A percentile compares a stretch with the other conserved stretches of the same genome.
Evolutionary conservation across 495 filamentous ascomycete species (phyloP).

Genomic region (Choiromyces venosus): DNA sequence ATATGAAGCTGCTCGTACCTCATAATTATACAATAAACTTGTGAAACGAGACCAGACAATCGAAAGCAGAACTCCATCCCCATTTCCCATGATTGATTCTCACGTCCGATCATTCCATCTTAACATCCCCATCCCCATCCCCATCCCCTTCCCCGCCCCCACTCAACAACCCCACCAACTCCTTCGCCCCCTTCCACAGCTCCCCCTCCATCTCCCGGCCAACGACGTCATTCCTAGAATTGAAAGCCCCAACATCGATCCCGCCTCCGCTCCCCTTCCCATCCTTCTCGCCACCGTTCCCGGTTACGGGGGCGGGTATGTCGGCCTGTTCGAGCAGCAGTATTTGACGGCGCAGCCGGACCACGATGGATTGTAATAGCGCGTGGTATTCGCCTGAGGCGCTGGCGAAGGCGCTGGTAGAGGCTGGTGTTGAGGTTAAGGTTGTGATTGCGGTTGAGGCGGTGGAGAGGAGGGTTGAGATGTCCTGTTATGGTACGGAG

Average conservation of each 20-base stretch:
- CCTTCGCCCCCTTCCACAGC: constrained; percentile 54
- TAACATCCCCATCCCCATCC: constrained; percentile 1
- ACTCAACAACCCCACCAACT: constrained; percentile 25
- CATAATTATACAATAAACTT: not conserved
- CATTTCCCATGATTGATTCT: not conserved
- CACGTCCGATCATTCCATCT: constrained; percentile 5
- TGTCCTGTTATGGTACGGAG: constrained; percentile 19
- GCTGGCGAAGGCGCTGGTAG: constrained; percentile 47
- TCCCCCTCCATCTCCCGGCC: constrained; percentile 62
- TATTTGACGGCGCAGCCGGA: constrained; percentile 57
- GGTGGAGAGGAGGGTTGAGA: constrained; percentile 33
- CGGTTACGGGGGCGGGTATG: constrained; percentile 43
- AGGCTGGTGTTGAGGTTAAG: constrained; percentile 27
- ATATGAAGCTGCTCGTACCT: too few relatives aligned
- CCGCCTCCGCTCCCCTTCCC: constrained; percentile 45
- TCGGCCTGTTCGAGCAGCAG: constrained; percentile 59
- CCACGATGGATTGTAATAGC: constrained; percentile 54
- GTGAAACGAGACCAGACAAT: not conserved
- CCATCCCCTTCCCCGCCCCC: constrained; percentile 8
- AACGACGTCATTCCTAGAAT: constrained; percentile 61
- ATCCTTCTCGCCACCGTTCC: constrained; percentile 21
- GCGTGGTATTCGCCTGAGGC: constrained; percentile 56
- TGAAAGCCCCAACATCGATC: constrained; percentile 65
- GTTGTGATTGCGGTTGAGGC: constrained; percentile 35
- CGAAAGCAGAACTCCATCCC: not conserved